Conservation (phyloP, 768 basidiomycete genomes). For the Pleurotus eryngii region DNA sequence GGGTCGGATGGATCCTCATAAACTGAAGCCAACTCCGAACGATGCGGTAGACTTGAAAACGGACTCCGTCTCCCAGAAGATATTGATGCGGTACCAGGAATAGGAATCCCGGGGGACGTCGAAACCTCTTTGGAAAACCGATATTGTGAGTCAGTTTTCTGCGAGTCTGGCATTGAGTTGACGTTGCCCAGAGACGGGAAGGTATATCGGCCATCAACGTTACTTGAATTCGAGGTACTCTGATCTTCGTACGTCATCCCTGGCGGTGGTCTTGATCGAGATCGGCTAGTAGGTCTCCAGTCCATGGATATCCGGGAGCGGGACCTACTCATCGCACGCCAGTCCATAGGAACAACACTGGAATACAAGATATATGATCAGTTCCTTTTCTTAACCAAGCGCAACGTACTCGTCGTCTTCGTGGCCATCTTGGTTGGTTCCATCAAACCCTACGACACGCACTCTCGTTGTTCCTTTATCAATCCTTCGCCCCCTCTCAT, state of each 20-base stretch:
- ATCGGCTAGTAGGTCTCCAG: slow-evolving; percentile 79
- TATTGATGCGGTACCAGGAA: slow-evolving; percentile 41
- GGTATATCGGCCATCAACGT: slow-evolving; percentile 42
- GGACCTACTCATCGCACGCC: slow-evolving; percentile 88
- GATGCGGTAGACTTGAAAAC: slow-evolving; percentile 31
- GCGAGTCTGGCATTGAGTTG: slow-evolving; percentile 1
- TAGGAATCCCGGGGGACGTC: slow-evolving; percentile 31
- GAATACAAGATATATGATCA: slow-evolving; percentile 18
- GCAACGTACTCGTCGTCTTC: slow-evolving; percentile 73
- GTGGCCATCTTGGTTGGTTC: slow-evolving; percentile 62
- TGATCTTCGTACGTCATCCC: slow-evolving; percentile 46
- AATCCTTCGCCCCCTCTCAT: slow-evolving; percentile 67
- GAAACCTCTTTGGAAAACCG: slow-evolving; percentile 11
- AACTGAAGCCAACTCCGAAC: slow-evolving; percentile 42
- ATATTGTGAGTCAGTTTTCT: not conserved
- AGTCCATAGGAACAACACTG: slow-evolving; percentile 80
- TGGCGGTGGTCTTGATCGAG: slow-evolving; percentile 69
- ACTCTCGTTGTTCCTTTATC: slow-evolving; percentile 81
- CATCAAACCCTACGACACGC: slow-evolving; percentile 80
- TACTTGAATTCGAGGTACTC: slow-evolving; percentile 22
- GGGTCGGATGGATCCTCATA: slow-evolving; percentile 41
- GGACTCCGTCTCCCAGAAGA: slow-evolving; percentile 47
- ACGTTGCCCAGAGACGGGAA: slow-evolving; percentile 33
- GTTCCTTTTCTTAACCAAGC: slow-evolving; percentile 11
- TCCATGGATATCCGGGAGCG: slow-evolving; percentile 91